Percentiles rank a stretch among this genome's conserved stretches.
phyloP scores from a whole-genome alignment of 2,329 filamentous ascomycete genomes.

The Trichophyton rubrum region DNA sequence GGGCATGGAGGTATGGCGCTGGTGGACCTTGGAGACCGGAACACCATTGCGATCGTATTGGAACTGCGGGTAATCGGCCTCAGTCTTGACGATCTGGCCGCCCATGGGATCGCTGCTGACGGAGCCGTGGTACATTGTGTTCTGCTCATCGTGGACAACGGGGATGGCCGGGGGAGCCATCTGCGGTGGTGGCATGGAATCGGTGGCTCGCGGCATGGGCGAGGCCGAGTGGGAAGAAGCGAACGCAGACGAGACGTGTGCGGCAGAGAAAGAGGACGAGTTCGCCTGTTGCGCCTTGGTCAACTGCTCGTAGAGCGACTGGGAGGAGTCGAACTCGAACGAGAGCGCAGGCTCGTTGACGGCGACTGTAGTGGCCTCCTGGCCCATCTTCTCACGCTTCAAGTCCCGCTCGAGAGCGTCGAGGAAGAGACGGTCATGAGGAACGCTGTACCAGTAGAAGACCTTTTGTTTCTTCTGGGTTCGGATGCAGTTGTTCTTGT shows the following conservation, averaged over 20 bases:
- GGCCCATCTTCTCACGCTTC: conserved; percentile 98
- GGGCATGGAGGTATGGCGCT: conserved; percentile 96
- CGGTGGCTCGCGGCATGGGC: conserved; percentile 78
- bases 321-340: conserved; percentile 98
- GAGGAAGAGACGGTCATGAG: conserved; percentile 91
- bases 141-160: conserved; percentile 49
- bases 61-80: conserved; percentile 67
- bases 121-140: conserved; percentile 58
- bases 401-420: conserved; percentile 93
- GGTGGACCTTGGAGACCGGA: conserved; percentile 68
- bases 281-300: conserved; percentile 99
- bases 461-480: conserved; percentile 99
- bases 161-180: conserved; percentile 57
- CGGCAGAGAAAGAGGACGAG: conserved; percentile 84
- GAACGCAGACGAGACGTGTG: conserved; percentile 50
- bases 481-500: conserved; percentile 99
- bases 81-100: conserved; percentile 70
- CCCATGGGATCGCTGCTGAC: conserved; percentile 56
- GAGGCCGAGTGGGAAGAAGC: conserved; percentile 76
- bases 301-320: conserved; percentile 97
- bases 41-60: conserved; percentile 90
- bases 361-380: conserved; percentile 92
- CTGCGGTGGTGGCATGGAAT: conserved; percentile 77
- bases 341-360: conserved; percentile 95
- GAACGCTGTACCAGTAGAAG: conserved; percentile 99